phyloP scores from a whole-genome alignment of 169 alveolate genomes.

The Babesia microti region DNA sequence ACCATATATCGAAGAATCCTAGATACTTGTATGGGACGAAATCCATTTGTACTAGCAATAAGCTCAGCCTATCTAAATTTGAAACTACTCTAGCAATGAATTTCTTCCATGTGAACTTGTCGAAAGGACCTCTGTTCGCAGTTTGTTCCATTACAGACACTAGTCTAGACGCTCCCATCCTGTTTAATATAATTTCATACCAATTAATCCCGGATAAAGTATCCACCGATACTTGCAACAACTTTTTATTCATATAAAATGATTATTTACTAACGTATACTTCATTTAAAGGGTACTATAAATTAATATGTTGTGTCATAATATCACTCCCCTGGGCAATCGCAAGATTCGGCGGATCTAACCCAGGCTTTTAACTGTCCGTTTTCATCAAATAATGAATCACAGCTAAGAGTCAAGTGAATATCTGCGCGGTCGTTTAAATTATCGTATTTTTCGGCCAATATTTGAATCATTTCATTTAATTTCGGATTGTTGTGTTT shows the following conservation, averaged over 20 bases:
- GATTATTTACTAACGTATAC: not conserved
- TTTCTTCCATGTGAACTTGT: slow-evolving; percentile 17
- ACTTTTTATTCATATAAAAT: slow-evolving; percentile 3
- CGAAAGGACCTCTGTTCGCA: slow-evolving; percentile 26
- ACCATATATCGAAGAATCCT: slow-evolving; percentile 18
- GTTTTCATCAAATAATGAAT: no score
- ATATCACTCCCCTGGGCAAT: not conserved
- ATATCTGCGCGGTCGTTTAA: no score
- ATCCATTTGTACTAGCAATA: no score
- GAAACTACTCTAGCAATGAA: slow-evolving; percentile 14
- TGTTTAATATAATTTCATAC: no score
- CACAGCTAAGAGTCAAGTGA: no score
- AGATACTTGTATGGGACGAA: slow-evolving; percentile 22
- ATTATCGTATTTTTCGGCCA: no score
- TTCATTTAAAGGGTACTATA: not conserved
- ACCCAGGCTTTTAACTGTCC: no score
- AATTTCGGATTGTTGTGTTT: no score
- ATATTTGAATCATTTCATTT: no score
- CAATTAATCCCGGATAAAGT: slow-evolving; percentile 33
- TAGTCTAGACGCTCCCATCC: slow-evolving; percentile 31
- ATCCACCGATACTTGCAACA: slow-evolving; percentile 34
- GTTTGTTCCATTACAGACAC: slow-evolving; percentile 28
- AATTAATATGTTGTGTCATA: not conserved
- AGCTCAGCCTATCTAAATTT: no score
- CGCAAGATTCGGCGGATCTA: no score